Evolutionary conservation across 345 rosid species (phyloP).

Genomic region (Hirschfeldia incana): DNA sequence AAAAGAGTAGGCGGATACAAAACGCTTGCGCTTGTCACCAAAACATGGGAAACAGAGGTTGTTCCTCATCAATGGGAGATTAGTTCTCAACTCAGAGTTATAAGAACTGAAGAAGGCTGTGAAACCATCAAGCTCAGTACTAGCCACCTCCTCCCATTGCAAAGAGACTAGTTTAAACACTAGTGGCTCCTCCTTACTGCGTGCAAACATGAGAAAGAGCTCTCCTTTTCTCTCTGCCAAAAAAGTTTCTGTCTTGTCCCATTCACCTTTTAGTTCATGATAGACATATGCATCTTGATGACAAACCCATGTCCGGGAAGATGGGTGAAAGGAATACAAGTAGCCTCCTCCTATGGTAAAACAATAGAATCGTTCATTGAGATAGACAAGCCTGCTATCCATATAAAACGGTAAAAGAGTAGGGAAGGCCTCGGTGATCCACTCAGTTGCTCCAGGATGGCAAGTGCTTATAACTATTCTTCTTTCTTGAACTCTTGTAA

Average conservation of each 20-base stretch:
- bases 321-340: neutral
- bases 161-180: neutral
- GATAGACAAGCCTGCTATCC: neutral
- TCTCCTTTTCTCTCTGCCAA: neutral
- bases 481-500: neutral
- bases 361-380: neutral
- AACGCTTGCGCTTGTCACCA: neutral
- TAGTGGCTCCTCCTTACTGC: neutral
- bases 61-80: constrained; percentile 4
- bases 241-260: neutral
- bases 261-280: neutral
- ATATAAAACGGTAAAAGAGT: neutral
- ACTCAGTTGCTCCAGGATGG: neutral
- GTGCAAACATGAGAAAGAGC: neutral
- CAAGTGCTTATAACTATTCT: neutral
- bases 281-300: neutral
- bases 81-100: neutral
- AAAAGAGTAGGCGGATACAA: neutral
- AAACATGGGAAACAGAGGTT: neutral
- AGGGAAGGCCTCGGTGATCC: neutral
- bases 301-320: neutral
- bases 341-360: neutral
- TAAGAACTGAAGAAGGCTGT: neutral
- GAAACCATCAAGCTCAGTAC: neutral
- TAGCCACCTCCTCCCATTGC: neutral